A percentile compares a stretch with the other conserved stretches of the same genome.
phyloP scores from a whole-genome alignment of 2,329 filamentous ascomycete genomes.

The Penicillium sp. region DNA sequence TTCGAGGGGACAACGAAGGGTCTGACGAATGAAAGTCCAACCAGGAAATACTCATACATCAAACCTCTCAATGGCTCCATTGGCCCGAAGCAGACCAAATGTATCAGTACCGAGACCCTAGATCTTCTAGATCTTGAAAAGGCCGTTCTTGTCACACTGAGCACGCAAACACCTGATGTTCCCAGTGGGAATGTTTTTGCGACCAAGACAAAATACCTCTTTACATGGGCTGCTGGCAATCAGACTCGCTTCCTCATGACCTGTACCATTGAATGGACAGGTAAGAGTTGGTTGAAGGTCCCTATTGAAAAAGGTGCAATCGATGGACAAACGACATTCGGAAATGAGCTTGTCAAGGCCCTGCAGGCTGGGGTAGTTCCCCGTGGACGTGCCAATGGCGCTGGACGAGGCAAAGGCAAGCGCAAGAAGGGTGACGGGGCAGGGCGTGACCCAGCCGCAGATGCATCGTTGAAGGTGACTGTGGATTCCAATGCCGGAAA shows the following conservation, averaged over 20 bases:
- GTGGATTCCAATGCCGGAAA: constrained; percentile 40
- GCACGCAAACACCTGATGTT: constrained; percentile 89
- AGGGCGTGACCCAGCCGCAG: constrained; percentile 39
- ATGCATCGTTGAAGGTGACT: constrained; percentile 45
- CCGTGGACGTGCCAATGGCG: constrained; percentile 55
- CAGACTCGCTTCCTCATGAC: constrained; percentile 81
- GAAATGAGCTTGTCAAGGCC: constrained; percentile 72
- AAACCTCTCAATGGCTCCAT: constrained; percentile 83
- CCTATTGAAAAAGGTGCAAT: constrained; percentile 95
- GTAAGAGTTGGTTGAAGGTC: constrained; percentile 96
- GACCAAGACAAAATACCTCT: constrained; percentile 90
- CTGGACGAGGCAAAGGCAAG: constrained; percentile 57
- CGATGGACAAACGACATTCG: constrained; percentile 82
- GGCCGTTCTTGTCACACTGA: constrained; percentile 75
- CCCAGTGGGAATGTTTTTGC: constrained; percentile 89
- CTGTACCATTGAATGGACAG: constrained; percentile 91
- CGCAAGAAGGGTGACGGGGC: constrained; percentile 57
- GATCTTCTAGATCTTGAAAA: constrained; percentile 85
- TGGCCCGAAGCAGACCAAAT: constrained; percentile 92
- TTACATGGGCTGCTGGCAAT: constrained; percentile 88
- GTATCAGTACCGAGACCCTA: constrained; percentile 80
- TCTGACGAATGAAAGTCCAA: constrained; percentile 70
- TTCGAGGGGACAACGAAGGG: constrained; percentile 80
- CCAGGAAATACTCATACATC: constrained; percentile 79
- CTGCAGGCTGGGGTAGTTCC: constrained; percentile 71